Base-by-base conservation (phyloP, 2,329 filamentous ascomycete genomes). In the Cryphonectria nitschkei region DNA sequence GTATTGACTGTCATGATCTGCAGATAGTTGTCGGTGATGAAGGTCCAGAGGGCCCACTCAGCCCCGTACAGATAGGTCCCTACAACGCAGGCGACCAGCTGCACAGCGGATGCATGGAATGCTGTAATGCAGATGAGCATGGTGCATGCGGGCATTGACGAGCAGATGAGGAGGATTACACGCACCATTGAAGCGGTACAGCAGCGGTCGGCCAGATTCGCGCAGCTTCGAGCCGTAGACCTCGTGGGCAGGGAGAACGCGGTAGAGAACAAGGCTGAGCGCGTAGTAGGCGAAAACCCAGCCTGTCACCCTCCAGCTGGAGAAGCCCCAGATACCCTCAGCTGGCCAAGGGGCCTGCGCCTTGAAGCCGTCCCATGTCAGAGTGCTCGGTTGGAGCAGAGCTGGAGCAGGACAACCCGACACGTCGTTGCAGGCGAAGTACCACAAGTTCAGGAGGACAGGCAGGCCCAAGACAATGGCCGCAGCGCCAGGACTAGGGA, bases 1-100 rank as follows among this genome's bases (percentile, higher is more conserved):
- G 96, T 88, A 78, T 94, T 95, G 72, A 90, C 89, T 0, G 93
- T 95, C 32, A 96, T 84, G 64, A 98, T 86, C 79, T 94, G 93
- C 64, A 95, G 78, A 78, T 94, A 95, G 81, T 97, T 94, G 77
- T 96, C 89, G 83, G 92, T 91, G 77, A 97, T 93, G 81, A 93
- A 97, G 37, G 90, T 92, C 94, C 94, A 98, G 65, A 97, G 87
- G 8, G 88, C 85, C 76, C 95, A 97, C 37, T 94, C 86, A 52
- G 93, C 88, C 64, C 94, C 94, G 74, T 94, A 87, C 4, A 89
- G 81, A 61, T 89, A 83, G 2, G 93, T 97, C 56, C 93, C 93
- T 4, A 89, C 89, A 41, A 88, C 89, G 64, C 90, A 86, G 7
- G 90, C 84, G 13, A 86, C 84, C 63, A 96, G 83, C 67, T 91